phyloP scores from a whole-genome alignment of 2,329 filamentous ascomycete genomes.

The Sarocladium strictum region DNA sequence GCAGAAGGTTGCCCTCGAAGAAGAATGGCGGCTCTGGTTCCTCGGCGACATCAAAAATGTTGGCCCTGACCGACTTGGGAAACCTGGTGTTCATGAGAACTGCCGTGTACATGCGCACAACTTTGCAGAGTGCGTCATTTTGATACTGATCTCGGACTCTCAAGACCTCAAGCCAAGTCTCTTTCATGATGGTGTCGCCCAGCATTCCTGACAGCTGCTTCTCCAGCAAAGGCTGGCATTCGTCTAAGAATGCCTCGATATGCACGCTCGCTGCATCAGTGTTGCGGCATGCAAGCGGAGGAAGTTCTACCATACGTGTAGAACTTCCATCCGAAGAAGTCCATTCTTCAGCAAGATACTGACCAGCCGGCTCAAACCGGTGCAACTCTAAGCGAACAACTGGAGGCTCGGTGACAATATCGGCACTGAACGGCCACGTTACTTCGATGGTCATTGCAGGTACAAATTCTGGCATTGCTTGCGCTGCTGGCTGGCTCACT shows the following conservation, averaged over 20 bases:
- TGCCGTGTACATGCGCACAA: neutral
- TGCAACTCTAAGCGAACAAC: neutral
- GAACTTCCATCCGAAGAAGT: neutral
- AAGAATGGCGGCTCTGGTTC: slow-evolving; percentile 1
- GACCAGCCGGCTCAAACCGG: neutral
- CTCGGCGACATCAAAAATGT: neutral
- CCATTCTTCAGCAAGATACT: slow-evolving; percentile 2
- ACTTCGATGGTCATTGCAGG: neutral
- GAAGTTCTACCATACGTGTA: neutral
- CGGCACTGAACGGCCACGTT: neutral
- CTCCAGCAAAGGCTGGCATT: neutral
- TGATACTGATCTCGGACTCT: neutral
- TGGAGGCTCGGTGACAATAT: neutral
- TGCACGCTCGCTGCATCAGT: neutral
- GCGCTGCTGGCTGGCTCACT: neutral
- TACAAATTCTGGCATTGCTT: neutral
- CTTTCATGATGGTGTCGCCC: neutral
- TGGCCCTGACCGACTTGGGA: slow-evolving; percentile 1
- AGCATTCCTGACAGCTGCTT: neutral
- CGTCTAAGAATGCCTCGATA: neutral
- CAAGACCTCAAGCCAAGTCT: neutral
- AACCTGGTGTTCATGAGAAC: neutral
- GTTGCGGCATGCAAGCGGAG: neutral
- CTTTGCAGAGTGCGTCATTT: neutral
- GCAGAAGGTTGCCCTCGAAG: neutral